Evolutionary conservation across 768 basidiomycete genomes (phyloP).

Genomic region (Boletus subparvulus): DNA sequence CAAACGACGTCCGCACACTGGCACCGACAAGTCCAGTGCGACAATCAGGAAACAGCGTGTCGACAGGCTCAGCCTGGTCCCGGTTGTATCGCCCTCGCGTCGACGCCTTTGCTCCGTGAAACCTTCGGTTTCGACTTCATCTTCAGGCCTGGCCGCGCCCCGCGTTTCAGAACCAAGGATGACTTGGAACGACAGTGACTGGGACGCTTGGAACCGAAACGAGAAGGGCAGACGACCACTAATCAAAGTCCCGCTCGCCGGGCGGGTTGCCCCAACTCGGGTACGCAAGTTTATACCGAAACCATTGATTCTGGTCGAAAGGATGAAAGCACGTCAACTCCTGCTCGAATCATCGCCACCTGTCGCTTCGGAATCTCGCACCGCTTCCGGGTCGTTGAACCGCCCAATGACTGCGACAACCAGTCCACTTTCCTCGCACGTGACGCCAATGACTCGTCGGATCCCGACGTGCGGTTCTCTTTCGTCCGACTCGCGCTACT

Average conservation of each 20-base stretch:
- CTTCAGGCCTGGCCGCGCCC: not conserved
- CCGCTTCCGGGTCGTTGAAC: not conserved
- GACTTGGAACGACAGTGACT: constrained; percentile 1
- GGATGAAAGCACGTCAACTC: constrained; percentile 20
- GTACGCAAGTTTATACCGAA: constrained; percentile 25
- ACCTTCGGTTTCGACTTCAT: not conserved
- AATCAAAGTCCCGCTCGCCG: not conserved
- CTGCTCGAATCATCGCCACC: not conserved
- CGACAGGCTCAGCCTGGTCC: not conserved
- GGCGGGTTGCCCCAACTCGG: not conserved
- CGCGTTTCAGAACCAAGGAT: not conserved
- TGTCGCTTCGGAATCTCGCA: not conserved
- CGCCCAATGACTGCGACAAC: not conserved
- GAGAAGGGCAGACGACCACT: not conserved
- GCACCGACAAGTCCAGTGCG: not conserved
- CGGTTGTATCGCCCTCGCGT: not conserved
- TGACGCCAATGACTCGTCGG: constrained; percentile 8
- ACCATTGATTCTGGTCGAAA: constrained; percentile 25
- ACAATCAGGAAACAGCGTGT: not conserved
- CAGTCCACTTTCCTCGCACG: not conserved
- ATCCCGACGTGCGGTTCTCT: not conserved
- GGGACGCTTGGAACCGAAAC: not conserved
- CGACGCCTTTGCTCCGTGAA: not conserved
- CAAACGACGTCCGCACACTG: constrained; percentile 16
- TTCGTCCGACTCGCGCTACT: not conserved